Base-by-base conservation (phyloP, 768 basidiomycete genomes). In the Termitomyces titanicus region DNA sequence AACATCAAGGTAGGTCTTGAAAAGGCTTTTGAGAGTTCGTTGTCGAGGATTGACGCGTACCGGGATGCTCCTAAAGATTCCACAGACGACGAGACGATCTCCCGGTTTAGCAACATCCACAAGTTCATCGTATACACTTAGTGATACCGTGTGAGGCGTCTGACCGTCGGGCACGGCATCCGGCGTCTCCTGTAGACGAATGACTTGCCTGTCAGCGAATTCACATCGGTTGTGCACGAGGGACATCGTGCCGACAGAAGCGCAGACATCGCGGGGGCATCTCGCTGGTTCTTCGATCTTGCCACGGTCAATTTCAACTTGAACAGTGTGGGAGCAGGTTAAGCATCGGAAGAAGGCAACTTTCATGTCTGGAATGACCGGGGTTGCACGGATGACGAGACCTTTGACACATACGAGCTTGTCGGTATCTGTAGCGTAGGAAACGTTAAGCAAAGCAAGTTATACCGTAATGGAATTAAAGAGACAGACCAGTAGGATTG, bases 331-430 rank as follows among this genome's bases (percentile, higher is more conserved):
- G 38, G 89, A 89, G 69, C 97, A 99, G 35, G 88, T 89, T 25
- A 92, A 77, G 72, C 97, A 99, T 52, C 95, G 90, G 83, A 99
- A 99, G 78, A 99, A 98, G 20, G 96, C 97, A 61, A 85, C 85
- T 73, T 96, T 95, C 97, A 99, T 98, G 72, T 99, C 97, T 3
- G 97, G 97, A 56, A 98, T 98, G 64, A 99, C 90, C 11, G 96
- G 93, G 0, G 97, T 98, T 0, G 95, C 92, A 22, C 97, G 89
- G 57, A 99, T 98, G 64, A 98, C 94, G 7, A 99, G 84, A 54
- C 97, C 97, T 69, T 96, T 97, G 74, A 99, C 89, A 54, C 84
- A 88, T 18, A 97, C 90, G 18, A 99, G 85, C 71, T 98, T 97
- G 79, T 99, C 97, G 63, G 97, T 99, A 66, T 99, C 97, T 98